These are phyloP conservation scores for Cicer yamashitae DNA, from an alignment of 306 rosid species.

Conservation along the genomic window DNA sequence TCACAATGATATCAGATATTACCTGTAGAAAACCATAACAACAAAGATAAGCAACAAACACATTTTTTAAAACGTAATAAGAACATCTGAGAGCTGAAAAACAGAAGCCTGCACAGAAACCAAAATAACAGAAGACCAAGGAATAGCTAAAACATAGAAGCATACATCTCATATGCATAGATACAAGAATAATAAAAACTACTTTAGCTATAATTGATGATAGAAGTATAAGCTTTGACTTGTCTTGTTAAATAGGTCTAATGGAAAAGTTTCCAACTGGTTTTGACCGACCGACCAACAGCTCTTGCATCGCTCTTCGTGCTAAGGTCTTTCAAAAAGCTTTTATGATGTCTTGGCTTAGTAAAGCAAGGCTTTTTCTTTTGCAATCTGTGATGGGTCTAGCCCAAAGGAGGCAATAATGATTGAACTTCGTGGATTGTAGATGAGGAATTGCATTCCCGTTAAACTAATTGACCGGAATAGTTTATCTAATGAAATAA, in stretches of 20 bases:
- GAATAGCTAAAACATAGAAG: conserved; percentile 31
- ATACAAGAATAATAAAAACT: conserved; percentile 13
- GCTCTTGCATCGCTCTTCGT: not conserved
- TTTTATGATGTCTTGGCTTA: not conserved
- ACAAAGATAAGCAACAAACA: conserved; percentile 11
- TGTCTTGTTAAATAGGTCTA: conserved; percentile 7
- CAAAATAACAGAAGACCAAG: conserved; percentile 28
- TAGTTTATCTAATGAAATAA: not conserved
- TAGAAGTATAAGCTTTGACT: conserved; percentile 32
- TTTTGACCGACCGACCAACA: not conserved
- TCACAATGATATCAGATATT: conserved; percentile 64
- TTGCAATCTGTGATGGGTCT: too few species aligned
- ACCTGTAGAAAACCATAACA: conserved; percentile 60
- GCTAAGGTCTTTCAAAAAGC: not conserved
- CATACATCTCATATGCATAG: conserved; percentile 33
- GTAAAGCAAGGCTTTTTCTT: too few species aligned
- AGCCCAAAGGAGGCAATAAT: not conserved
- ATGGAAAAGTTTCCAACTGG: not conserved
- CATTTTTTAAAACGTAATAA: conserved; percentile 20
- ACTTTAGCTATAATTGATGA: conserved; percentile 28
- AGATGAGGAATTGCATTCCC: conserved; percentile 20
- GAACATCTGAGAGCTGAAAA: conserved; percentile 37
- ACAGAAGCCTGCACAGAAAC: conserved; percentile 12
- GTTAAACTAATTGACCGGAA: conserved; percentile 13
- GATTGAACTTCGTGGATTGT: conserved; percentile 28